These are phyloP conservation scores for Aureobasidium sp. DNA, from an alignment of 2,329 filamentous ascomycete species.

Conservation along the genomic window DNA sequence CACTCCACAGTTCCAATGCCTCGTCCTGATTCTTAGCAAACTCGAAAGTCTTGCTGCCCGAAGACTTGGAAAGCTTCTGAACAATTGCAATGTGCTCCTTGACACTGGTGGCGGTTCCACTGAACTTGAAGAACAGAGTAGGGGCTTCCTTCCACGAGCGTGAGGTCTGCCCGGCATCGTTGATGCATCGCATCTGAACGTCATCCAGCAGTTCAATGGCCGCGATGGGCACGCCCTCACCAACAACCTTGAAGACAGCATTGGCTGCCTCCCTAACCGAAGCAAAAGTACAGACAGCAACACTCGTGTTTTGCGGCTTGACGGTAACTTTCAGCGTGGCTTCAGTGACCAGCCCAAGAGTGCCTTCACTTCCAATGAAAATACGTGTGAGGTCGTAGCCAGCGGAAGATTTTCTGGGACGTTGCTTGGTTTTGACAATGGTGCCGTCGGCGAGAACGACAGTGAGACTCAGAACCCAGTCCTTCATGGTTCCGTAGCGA, in stretches of 20 bases:
- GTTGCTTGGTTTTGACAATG: constrained; percentile 79
- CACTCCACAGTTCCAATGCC: constrained; percentile 65
- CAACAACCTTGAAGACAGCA: constrained; percentile 75
- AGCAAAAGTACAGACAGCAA: constrained; percentile 64
- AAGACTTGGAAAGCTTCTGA: constrained; percentile 50
- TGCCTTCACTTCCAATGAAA: constrained; percentile 88
- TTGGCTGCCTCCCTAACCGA: constrained; percentile 65
- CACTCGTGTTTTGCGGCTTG: constrained; percentile 69
- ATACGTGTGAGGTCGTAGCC: constrained; percentile 87
- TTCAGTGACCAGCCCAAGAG: constrained; percentile 84
- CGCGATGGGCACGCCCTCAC: constrained; percentile 73
- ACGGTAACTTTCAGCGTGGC: constrained; percentile 82
- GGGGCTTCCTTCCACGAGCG: constrained; percentile 62
- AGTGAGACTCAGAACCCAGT: constrained; percentile 83
- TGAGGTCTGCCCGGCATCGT: constrained; percentile 56
- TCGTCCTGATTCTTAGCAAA: constrained; percentile 61
- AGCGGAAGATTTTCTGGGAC: constrained; percentile 81
- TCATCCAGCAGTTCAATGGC: constrained; percentile 93
- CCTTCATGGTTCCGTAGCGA: constrained; percentile 88
- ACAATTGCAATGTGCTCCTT: constrained; percentile 72
- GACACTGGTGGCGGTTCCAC: constrained; percentile 59
- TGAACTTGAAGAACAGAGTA: constrained; percentile 71
- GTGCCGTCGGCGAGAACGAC: constrained; percentile 88
- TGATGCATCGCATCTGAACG: constrained; percentile 74
- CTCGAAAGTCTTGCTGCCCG: constrained; percentile 61